phyloP scores from a whole-genome alignment of 257 asterid species.

The Solanum ahanhuiri region DNA sequence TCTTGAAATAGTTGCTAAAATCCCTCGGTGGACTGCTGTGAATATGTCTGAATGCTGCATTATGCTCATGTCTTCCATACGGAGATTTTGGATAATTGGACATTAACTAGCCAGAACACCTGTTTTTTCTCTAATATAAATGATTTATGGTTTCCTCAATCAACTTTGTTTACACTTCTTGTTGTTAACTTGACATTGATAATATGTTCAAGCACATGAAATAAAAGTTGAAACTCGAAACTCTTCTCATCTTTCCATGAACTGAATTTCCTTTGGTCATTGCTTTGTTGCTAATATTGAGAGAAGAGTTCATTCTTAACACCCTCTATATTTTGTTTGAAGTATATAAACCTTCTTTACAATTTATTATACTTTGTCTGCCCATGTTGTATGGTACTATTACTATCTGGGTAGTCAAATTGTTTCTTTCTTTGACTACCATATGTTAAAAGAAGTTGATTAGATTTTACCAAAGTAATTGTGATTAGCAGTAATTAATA shows the following conservation, averaged over 20 bases:
- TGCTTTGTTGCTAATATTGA: not conserved
- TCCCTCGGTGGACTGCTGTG: not conserved
- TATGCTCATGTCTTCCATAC: not conserved
- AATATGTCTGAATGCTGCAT: not conserved
- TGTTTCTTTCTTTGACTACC: not conserved
- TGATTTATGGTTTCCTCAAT: not conserved
- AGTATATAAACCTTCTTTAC: not conserved
- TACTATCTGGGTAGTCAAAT: not conserved
- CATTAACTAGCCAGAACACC: not conserved
- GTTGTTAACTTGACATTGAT: not conserved
- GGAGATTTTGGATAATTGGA: not conserved
- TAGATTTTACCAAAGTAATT: not conserved
- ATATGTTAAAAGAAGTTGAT: not conserved
- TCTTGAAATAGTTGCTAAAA: not conserved
- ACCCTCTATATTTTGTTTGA: not conserved
- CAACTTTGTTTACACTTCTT: not conserved
- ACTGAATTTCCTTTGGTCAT: not conserved
- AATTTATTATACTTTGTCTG: not conserved
- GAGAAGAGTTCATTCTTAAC: not conserved
- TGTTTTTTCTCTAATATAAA: not conserved
- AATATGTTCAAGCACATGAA: not conserved
- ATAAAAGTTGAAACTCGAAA: not conserved
- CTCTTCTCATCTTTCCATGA: not conserved
- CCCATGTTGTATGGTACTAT: not conserved
- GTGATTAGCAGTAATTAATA: not conserved